Evolutionary conservation across 2,329 filamentous ascomycete genomes (phyloP).

Genomic region (Alternaria sp.): DNA sequence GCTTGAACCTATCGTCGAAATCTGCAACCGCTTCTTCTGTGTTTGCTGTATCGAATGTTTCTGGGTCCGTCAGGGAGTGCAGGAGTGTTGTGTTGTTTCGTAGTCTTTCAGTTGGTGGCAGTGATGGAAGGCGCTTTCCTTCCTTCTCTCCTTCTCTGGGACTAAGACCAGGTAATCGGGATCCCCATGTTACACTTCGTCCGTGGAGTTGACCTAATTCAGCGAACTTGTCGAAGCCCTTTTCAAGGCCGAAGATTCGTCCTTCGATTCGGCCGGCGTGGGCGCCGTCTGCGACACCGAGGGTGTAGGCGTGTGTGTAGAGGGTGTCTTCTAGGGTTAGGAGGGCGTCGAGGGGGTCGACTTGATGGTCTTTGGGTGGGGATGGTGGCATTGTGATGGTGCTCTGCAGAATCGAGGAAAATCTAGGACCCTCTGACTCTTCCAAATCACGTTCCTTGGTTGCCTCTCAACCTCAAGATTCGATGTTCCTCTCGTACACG

Average conservation of each 20-base stretch:
- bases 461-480: neutral
- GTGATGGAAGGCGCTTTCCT: slow-evolving; percentile 52
- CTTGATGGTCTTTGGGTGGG: neutral
- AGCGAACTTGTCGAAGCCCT: slow-evolving; percentile 91
- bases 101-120: slow-evolving; percentile 69
- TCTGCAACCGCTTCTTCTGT: slow-evolving; percentile 88
- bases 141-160: neutral
- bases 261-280: slow-evolving; percentile 85
- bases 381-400: neutral
- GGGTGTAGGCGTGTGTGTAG: slow-evolving; percentile 81
- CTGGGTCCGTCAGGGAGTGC: slow-evolving; percentile 79
- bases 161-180: slow-evolving; percentile 61
- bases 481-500: neutral
- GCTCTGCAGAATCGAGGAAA: too few relatives aligned
- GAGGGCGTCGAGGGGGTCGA: slow-evolving; percentile 64
- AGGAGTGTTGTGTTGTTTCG: slow-evolving; percentile 79
- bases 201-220: slow-evolving; percentile 82
- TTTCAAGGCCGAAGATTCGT: slow-evolving; percentile 87
- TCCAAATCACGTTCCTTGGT: neutral
- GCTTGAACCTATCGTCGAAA: slow-evolving; percentile 86
- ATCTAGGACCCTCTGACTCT: too few relatives aligned
- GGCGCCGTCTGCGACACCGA: slow-evolving; percentile 78
- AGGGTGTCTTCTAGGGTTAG: slow-evolving; percentile 72
- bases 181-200: slow-evolving; percentile 82
- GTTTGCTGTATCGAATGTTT: slow-evolving; percentile 80